phyloP scores from a whole-genome alignment of 495 filamentous ascomycete species.

The Coniosporium apollinis region DNA sequence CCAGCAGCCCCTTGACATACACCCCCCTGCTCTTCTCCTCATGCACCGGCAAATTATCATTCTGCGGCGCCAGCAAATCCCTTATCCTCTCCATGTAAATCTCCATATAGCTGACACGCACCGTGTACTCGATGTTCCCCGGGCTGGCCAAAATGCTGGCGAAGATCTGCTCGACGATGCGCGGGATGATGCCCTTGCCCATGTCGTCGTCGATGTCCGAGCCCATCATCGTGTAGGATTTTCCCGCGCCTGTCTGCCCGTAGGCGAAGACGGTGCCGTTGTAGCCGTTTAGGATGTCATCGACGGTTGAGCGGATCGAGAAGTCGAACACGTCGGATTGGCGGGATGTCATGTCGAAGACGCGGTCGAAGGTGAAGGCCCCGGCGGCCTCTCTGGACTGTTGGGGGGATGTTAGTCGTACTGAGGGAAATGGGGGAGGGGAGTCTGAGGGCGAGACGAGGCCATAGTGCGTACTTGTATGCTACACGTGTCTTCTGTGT shows the following conservation, averaged over 20 bases:
- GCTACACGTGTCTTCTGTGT: conserved; percentile 74
- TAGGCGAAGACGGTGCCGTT: conserved; percentile 99
- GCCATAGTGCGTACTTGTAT: conserved; percentile 72
- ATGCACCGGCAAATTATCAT: conserved; percentile 92
- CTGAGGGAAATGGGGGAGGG: background rate
- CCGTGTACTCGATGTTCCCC: conserved; percentile 92
- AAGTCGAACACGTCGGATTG: conserved; percentile 92
- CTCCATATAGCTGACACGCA: conserved; percentile 97
- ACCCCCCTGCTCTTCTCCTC: conserved; percentile 94
- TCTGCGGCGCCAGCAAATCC: conserved; percentile 76
- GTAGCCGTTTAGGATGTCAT: conserved; percentile 96
- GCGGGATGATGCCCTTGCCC: conserved; percentile 83
- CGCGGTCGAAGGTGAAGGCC: conserved; percentile 90
- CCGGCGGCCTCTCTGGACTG: conserved; percentile 73
- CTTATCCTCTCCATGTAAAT: conserved; percentile 99
- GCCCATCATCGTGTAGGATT: conserved; percentile 99
- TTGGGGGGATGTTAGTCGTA: conserved; percentile 1
- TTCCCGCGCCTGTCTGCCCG: conserved; percentile 94
- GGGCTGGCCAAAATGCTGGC: conserved; percentile 80
- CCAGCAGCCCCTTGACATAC: conserved; percentile 88
- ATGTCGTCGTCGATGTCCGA: conserved; percentile 84
- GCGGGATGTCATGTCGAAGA: conserved; percentile 80
- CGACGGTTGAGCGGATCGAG: conserved; percentile 88
- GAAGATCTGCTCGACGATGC: conserved; percentile 97
- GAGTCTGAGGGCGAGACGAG: background rate